These are phyloP conservation scores for Metschnikowia gelsemii DNA, from an alignment of 805 yeast genomes.

Conservation along the genomic window DNA sequence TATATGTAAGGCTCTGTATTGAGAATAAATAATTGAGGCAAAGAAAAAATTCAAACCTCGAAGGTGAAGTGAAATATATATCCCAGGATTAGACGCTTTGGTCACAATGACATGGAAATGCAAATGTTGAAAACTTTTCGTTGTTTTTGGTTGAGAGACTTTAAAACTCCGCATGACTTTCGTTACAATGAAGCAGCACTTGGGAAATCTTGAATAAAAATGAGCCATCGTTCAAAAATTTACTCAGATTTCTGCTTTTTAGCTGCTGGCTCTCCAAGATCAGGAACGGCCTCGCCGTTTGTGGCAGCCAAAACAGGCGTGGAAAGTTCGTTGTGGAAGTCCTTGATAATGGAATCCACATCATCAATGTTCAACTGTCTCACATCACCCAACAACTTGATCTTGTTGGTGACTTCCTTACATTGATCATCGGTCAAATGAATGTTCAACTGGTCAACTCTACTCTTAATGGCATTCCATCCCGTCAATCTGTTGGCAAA, in stretches of 20 bases:
- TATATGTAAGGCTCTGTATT: slow-evolving; percentile 11
- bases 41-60: neutral
- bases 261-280: slow-evolving; percentile 32
- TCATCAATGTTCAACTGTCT: slow-evolving; percentile 60
- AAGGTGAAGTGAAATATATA: slow-evolving; percentile 11
- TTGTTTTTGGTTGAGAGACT: slow-evolving; percentile 12
- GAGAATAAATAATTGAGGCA: slow-evolving; percentile 4
- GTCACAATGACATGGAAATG: slow-evolving; percentile 11
- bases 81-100: slow-evolving; percentile 9
- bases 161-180: slow-evolving; percentile 11
- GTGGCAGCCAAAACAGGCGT: slow-evolving; percentile 32
- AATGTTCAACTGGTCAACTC: slow-evolving; percentile 60
- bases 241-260: slow-evolving; percentile 40
- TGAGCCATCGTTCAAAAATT: slow-evolving; percentile 9
- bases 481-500: slow-evolving; percentile 62
- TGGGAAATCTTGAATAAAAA: slow-evolving; percentile 7
- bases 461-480: slow-evolving; percentile 61
- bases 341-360: slow-evolving; percentile 59
- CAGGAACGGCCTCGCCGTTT: slow-evolving; percentile 22
- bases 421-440: slow-evolving; percentile 56
- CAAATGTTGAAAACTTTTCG: slow-evolving; percentile 6
- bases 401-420: slow-evolving; percentile 54
- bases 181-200: slow-evolving; percentile 10
- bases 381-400: slow-evolving; percentile 57
- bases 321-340: slow-evolving; percentile 46